Evolutionary conservation across 108 stramenopile genomes (phyloP), one percentile per base, ranked within the genome.

Genomic region (Mayamaea pseudoterrestris): DNA sequence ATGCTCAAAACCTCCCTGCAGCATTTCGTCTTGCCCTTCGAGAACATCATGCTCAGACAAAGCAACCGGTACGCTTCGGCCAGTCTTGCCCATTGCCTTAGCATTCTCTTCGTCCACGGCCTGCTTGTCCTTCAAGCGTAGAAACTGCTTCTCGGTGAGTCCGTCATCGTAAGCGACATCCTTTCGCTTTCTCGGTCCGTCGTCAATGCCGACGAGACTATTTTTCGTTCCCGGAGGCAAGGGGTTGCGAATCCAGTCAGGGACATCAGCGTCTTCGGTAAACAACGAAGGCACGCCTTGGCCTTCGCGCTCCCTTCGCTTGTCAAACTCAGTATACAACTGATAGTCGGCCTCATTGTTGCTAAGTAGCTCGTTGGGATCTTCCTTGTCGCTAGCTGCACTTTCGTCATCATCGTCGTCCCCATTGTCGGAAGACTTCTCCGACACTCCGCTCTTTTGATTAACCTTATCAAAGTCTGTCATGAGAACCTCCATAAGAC

Each of bases 121-220:
- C 41, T 90, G 50, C 39, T 80, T 84, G 24, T 94, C 93, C 80
- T 89, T 83, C 59, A 91, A 67, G 9, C 83, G 78, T 43, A 77
- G 46, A 53, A 90, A 94, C 41, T 97, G 90, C 53, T 73, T 84
- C 46, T 97, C 95, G 18, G 95, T 93, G 61, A 97, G 24, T 8
- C 90, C 89, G 57, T 97, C 95, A 44, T 80, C 80, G 65, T 97
- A 97, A 55, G 56, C 59, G 17, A 90, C 83, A 37, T 75, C 78
- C 50, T 79, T 78, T 30, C 80, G 62, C 52, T 80, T 77, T 45
- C 66, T 51, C 23, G 66, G 50, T 18, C 50, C 50, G 32, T 65
- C 51, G 13, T 49, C 41, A 43, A 50, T 48, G 23, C 29, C 27
- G 16, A 55, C 57, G 50, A 50, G 35, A 48, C 60, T 60, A 29